Conservation (phyloP, 2,329 filamentous ascomycete species). For the Metarhizium sp. region DNA sequence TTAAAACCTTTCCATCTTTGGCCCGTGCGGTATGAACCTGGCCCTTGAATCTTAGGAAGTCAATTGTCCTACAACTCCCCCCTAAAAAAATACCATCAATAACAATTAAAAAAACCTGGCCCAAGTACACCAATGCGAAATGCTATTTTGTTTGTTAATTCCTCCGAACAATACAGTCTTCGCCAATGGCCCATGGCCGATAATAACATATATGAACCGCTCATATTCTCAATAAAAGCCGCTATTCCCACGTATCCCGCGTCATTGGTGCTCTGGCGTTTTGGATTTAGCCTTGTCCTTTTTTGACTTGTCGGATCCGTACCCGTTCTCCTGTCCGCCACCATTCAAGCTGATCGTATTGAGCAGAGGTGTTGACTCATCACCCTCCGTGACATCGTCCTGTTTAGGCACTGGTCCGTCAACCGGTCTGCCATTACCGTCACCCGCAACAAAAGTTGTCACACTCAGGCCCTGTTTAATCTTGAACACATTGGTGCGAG, state of each 20-base stretch:
- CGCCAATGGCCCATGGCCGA: background rate
- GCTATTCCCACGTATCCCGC: background rate
- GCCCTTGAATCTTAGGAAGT: too few relatives aligned
- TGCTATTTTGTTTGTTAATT: background rate
- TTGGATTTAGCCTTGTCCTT: background rate
- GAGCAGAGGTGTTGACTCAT: conserved; percentile 11
- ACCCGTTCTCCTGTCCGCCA: conserved; percentile 5
- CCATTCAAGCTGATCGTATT: conserved; percentile 1
- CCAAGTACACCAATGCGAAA: background rate
- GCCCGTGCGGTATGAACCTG: too few relatives aligned
- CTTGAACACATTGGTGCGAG: conserved; percentile 54
- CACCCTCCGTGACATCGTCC: background rate
- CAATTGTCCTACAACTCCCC: background rate
- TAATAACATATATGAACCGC: background rate
- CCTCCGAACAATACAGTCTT: background rate
- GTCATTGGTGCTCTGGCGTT: background rate
- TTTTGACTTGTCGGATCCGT: conserved; percentile 9
- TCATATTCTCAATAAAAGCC: background rate
- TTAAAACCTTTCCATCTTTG: too few relatives aligned
- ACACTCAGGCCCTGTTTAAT: conserved; percentile 42
- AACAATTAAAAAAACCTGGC: too few relatives aligned
- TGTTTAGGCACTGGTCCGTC: conserved; percentile 3
- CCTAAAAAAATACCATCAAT: background rate
- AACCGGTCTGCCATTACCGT: conserved; percentile 3
- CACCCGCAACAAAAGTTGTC: conserved; percentile 7